A percentile compares a stretch with the other conserved stretches of the same genome.
These are phyloP conservation scores for Aspergillus ellipticus DNA, from an alignment of 495 filamentous ascomycete genomes.

Conservation along the genomic window DNA sequence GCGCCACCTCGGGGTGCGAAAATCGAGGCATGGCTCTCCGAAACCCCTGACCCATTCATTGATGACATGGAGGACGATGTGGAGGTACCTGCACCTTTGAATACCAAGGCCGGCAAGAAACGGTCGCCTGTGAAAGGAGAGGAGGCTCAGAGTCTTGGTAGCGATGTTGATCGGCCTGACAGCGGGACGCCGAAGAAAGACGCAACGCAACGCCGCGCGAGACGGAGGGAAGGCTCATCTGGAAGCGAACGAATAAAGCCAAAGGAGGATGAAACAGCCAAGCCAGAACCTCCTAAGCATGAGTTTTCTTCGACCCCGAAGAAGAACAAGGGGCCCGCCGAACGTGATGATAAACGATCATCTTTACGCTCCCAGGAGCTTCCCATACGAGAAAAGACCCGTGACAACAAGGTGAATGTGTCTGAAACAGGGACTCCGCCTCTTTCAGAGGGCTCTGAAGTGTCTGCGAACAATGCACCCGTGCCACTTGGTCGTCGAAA, in stretches of 20 bases:
- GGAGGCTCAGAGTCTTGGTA: constrained; percentile 8
- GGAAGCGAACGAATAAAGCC: constrained; percentile 9
- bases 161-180: constrained; percentile 23
- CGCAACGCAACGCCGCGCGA: constrained; percentile 24
- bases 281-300: constrained; percentile 9
- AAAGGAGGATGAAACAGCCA: constrained; percentile 8
- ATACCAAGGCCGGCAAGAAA: constrained; percentile 33
- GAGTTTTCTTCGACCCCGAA: constrained; percentile 9
- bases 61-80: constrained; percentile 41
- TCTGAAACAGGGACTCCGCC: constrained; percentile 28
- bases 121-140: constrained; percentile 26
- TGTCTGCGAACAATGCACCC: constrained; percentile 37
- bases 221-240: constrained; percentile 19
- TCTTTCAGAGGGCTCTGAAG: constrained; percentile 37
- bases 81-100: constrained; percentile 44
- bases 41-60: constrained; percentile 69
- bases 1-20: constrained; percentile 42
- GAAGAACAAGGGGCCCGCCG: constrained; percentile 9
- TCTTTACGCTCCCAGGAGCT: constrained; percentile 17
- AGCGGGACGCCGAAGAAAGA: constrained; percentile 28
- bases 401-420: constrained; percentile 19
- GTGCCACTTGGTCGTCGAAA: constrained; percentile 41
- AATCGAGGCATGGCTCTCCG: constrained; percentile 76
- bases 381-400: constrained; percentile 14
- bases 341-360: constrained; percentile 11